Evolutionary conservation across 2,329 filamentous ascomycete genomes (phyloP), one percentile per base, ranked within the genome.

Genomic region (Corinectria fuckeliana): DNA sequence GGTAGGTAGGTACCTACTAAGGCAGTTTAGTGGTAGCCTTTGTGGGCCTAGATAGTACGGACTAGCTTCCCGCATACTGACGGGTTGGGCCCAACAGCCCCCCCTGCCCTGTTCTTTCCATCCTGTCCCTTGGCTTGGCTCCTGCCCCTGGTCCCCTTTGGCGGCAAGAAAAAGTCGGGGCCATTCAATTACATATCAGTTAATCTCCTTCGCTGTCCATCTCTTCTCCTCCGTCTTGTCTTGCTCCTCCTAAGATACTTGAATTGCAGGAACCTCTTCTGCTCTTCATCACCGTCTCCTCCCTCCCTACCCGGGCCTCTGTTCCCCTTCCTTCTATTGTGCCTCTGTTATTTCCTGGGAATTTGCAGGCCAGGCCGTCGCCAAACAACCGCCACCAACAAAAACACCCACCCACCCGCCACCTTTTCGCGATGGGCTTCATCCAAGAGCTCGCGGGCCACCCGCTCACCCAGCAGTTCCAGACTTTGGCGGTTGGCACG

Each of bases 391-490:
- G 28, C 41, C 21, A 32, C 41, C 48, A 50, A 58, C 49, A 36
- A 25, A 50, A 11, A n/a, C n/a, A n/a, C n/a, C n/a, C 20, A 48
- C 47, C 44, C 56, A 36, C n/a, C 32, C 48, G 23, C 53, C 18
- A 44, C 50, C 51, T 38, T 36, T 60, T 53, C 62, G 64, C 61
- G 66, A 88, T 88, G 85, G 85, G 86, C 71, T 56, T 87, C 67
- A 65, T 88, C 62, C 81, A 86, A 67, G 79, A 84, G 32, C 68
- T 82, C 58, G 76, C 77, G 72, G 78, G 79, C 69, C 76, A 75
- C 65, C 84, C 80, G 68, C 73, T 82, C 76, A 77, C 77, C 74
- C 78, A 82, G 66, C 77, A 81, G 66, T 82, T 83, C 73, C 75
- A 77, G 49, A 71, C 79, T 66, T 79, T 86, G 64, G 78, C 80